Evolutionary conservation across 257 asterid species (phyloP).

Genomic region (Scutellaria galericulata): DNA sequence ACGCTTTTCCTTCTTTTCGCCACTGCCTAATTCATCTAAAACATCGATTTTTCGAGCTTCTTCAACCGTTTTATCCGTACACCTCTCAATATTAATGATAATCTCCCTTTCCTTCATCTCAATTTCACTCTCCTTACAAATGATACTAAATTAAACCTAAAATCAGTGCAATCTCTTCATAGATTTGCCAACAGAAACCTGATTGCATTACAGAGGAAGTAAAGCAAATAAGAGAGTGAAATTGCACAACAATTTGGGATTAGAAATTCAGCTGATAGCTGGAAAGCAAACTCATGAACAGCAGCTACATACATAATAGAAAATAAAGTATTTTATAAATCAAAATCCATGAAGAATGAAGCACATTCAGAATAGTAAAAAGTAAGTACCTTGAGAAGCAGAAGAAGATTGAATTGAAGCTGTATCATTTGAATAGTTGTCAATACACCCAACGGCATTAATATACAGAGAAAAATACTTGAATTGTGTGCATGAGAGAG

Average conservation of each 20-base stretch:
- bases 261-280: no score
- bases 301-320: no score
- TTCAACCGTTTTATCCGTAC: conserved; percentile 32
- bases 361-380: neutral
- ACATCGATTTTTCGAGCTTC: conserved; percentile 36
- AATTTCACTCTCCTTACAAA: neutral
- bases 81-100: conserved; percentile 54
- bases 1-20: conserved; percentile 57
- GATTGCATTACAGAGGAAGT: neutral
- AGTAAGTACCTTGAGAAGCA: conserved; percentile 38
- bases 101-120: conserved; percentile 49
- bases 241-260: no score
- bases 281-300: no score
- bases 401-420: no score
- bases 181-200: conserved; percentile 9
- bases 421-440: no score
- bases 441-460: neutral
- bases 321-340: no score
- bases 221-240: no score
- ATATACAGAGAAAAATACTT: neutral
- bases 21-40: conserved; percentile 31
- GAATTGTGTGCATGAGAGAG: neutral
- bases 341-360: no score
- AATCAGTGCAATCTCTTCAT: no score
- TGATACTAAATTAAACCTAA: neutral